Percentiles rank a stretch among this genome's conserved stretches.
These are phyloP conservation scores for Aspergillus brunneoviolaceus DNA, from an alignment of 2,329 filamentous ascomycete genomes.

Conservation along the genomic window DNA sequence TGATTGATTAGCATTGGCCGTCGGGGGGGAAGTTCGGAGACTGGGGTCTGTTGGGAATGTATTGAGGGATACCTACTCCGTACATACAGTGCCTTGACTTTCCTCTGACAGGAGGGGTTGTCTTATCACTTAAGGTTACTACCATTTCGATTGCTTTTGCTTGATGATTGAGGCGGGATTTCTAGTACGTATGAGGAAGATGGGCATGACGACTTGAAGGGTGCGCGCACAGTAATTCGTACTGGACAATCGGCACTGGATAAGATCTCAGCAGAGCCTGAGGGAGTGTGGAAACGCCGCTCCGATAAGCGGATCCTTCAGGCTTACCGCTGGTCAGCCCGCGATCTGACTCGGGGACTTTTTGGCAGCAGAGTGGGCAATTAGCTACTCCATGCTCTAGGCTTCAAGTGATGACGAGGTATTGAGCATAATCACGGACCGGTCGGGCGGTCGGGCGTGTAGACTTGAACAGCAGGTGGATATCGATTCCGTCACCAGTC, in stretches of 20 bases:
- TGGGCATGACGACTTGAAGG: too few relatives aligned
- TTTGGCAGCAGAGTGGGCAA: not conserved
- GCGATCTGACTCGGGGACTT: not conserved
- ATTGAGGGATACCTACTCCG: not conserved
- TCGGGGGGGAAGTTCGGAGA: not conserved
- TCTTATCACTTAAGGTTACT: too few relatives aligned
- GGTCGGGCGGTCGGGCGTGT: not conserved
- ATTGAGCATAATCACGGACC: not conserved
- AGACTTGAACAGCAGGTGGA: not conserved
- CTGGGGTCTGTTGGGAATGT: not conserved
- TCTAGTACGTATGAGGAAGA: too few relatives aligned
- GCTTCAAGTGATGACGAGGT: not conserved
- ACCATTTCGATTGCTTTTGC: too few relatives aligned
- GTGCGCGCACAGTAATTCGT: too few relatives aligned
- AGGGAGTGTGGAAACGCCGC: not conserved
- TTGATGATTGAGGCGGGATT: too few relatives aligned
- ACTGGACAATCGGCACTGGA: too few relatives aligned
- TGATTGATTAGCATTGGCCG: slow-evolving; percentile 6
- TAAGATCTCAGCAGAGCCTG: too few relatives aligned
- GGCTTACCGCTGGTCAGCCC: not conserved
- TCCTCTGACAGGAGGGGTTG: too few relatives aligned
- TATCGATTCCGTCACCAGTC: slow-evolving; percentile 2
- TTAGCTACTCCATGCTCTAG: not conserved
- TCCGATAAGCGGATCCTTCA: not conserved
- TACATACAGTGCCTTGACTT: too few relatives aligned